Conservation (phyloP, 257 asterid species). For the Solanum chiquidenum region DNA sequence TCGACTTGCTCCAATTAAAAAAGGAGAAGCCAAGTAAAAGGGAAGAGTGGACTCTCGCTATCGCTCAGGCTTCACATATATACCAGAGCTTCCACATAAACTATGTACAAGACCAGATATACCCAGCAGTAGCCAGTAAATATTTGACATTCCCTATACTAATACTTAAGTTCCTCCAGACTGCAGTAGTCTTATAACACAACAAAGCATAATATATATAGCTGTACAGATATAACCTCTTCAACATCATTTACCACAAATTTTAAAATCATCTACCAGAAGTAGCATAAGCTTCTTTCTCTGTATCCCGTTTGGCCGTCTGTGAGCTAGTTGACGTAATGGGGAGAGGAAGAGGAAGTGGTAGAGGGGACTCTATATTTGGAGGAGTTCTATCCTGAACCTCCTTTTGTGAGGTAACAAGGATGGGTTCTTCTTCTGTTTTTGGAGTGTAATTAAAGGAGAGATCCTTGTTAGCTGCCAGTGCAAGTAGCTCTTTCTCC, state of each 20-base stretch:
- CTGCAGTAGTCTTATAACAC: neutral
- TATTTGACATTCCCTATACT: neutral
- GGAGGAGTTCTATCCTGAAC: neutral
- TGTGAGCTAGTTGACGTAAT: neutral
- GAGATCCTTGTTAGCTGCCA: constrained; percentile 22
- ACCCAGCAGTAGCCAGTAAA: neutral
- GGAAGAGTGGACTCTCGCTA: neutral
- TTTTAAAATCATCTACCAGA: neutral
- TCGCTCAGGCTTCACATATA: neutral
- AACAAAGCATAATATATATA: neutral
- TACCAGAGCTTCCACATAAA: neutral
- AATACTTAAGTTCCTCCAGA: neutral
- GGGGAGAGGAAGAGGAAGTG: constrained; percentile 2
- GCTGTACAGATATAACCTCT: neutral
- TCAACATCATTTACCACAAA: neutral
- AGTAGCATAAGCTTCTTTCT: neutral
- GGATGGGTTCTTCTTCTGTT: constrained; percentile 1
- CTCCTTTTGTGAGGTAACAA: neutral
- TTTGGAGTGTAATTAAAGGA: constrained; percentile 16
- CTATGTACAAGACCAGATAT: neutral
- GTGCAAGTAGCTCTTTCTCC: constrained; percentile 33
- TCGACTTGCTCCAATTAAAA: neutral
- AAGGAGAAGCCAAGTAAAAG: neutral
- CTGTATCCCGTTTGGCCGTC: neutral
- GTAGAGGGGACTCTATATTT: constrained; percentile 1